phyloP scores from a whole-genome alignment of 2,329 filamentous ascomycete species.

The Colletotrichum sublineola region DNA sequence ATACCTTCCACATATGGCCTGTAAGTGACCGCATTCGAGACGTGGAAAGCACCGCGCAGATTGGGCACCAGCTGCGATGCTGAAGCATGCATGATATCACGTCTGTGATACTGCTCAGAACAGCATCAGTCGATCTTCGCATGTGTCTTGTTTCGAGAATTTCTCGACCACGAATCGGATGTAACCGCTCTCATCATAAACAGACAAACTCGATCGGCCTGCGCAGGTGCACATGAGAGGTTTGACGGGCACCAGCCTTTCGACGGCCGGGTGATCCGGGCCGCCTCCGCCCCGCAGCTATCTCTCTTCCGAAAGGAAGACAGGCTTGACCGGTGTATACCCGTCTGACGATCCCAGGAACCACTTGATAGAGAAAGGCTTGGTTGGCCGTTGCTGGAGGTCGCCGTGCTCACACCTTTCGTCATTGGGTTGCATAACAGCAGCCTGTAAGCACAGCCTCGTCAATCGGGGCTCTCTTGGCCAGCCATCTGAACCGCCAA shows the following conservation, averaged over 20 bases:
- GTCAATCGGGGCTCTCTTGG: constrained; percentile 38
- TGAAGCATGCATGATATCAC: constrained; percentile 32
- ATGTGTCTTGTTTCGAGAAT: constrained; percentile 12
- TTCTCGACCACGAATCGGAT: constrained; percentile 28
- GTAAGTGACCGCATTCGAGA: neutral
- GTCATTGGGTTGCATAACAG: constrained; percentile 43
- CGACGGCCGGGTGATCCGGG: constrained; percentile 19
- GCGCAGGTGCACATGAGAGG: constrained; percentile 1
- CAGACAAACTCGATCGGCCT: constrained; percentile 4
- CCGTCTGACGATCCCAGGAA: neutral
- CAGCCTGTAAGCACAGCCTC: constrained; percentile 40
- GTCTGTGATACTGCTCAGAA: neutral
- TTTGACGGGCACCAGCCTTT: neutral
- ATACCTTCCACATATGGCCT: constrained; percentile 27
- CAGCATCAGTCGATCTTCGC: constrained; percentile 29
- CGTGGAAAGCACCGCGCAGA: neutral
- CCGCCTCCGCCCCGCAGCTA: constrained; percentile 22
- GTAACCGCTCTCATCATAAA: neutral
- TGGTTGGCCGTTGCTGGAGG: constrained; percentile 4
- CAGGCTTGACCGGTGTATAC: neutral
- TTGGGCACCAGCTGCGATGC: constrained; percentile 22
- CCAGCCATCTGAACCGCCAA: constrained; percentile 36
- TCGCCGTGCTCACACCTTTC: constrained; percentile 12
- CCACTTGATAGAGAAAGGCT: neutral
- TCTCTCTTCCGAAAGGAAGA: constrained; percentile 7